Base-by-base conservation (phyloP, 139 green algal species). In the Cymbomonas tetramitiformis region DNA sequence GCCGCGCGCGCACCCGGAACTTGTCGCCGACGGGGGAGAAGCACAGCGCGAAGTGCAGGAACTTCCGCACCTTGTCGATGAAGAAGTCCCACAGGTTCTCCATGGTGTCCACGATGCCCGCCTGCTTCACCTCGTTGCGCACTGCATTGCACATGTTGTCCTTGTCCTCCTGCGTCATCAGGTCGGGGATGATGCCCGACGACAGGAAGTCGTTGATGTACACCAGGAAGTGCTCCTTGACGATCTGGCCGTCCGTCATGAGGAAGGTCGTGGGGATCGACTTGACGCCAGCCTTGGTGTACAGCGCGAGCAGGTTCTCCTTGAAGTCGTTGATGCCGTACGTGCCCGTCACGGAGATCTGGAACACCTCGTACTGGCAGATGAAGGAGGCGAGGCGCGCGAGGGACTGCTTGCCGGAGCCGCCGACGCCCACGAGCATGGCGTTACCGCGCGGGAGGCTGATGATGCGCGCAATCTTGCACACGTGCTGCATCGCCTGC, bases 181-280 rank as follows among this genome's bases (percentile, higher is more conserved):
- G 69, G 61, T 88, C 85, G 0, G 77, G 62, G 29, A 90, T 78
- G 52, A 79, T 75, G 29, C 86, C 85, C 18, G 77, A 86, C 10
- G 80, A 79, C 47, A 95, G 71, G 51, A 94, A 71, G 63, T 95
- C 86, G 62, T 92, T 93, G 43, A 95, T 79, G 79, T 83, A 88
- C 7, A 92, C 82, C 29, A 95, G 69, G 63, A 94, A 90, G 8
- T 67, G 56, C 69, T 94, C 85, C 41, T 93, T 83, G 0, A 90
- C 78, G 34, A 93, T 90, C 57, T 81, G 62, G 62, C 82, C 84
- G 72, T 95, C 86, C 0, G 77, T 92, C 72, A 95, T 77, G 8
- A 95, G 65, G 68, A 95, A 86, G 0, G 72, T 80, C n/a, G 86
- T 73, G 5, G 78, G 77, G 5, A 60, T 70, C 41, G 64, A 60